Evolutionary conservation across 2,329 filamentous ascomycete genomes (phyloP).

Genomic region (Fusarium nisikadoi): DNA sequence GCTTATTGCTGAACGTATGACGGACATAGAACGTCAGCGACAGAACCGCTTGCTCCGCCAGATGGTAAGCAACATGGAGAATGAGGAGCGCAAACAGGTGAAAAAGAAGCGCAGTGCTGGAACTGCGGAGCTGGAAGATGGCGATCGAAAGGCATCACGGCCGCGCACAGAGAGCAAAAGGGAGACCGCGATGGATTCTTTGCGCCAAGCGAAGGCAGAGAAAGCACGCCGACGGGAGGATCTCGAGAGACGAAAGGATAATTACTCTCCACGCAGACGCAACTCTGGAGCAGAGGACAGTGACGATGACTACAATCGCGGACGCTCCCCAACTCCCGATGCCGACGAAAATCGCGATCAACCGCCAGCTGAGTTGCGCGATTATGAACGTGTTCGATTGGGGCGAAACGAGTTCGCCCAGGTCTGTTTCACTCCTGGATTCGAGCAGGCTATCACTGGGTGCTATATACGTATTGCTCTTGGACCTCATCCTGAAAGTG

Average conservation of each 20-base stretch:
- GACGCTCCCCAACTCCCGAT: slow-evolving; percentile 64
- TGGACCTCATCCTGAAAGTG: slow-evolving; percentile 77
- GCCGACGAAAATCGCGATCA: slow-evolving; percentile 77
- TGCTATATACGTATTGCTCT: slow-evolving; percentile 89
- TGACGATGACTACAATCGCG: slow-evolving; percentile 80
- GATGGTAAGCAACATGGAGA: slow-evolving; percentile 75
- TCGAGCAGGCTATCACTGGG: slow-evolving; percentile 82
- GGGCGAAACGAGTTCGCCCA: slow-evolving; percentile 88
- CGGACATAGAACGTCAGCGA: slow-evolving; percentile 82
- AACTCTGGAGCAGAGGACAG: slow-evolving; percentile 69
- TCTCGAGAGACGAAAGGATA: slow-evolving; percentile 70
- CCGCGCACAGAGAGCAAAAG: slow-evolving; percentile 66
- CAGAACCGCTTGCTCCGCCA: slow-evolving; percentile 86
- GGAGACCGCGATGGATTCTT: slow-evolving; percentile 75
- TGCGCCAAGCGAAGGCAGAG: slow-evolving; percentile 70
- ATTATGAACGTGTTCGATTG: slow-evolving; percentile 85
- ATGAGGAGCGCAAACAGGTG: slow-evolving; percentile 63
- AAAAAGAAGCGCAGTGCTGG: slow-evolving; percentile 82
- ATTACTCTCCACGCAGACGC: slow-evolving; percentile 49
- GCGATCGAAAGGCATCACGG: slow-evolving; percentile 75
- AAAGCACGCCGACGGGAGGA: slow-evolving; percentile 64
- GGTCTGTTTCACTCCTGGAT: slow-evolving; percentile 92
- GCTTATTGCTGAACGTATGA: slow-evolving; percentile 86
- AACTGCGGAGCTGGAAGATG: slow-evolving; percentile 81
- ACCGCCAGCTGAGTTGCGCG: slow-evolving; percentile 77